phyloP scores from a whole-genome alignment of 164 flowering plant genomes.

The Hamamelis virginiana region DNA sequence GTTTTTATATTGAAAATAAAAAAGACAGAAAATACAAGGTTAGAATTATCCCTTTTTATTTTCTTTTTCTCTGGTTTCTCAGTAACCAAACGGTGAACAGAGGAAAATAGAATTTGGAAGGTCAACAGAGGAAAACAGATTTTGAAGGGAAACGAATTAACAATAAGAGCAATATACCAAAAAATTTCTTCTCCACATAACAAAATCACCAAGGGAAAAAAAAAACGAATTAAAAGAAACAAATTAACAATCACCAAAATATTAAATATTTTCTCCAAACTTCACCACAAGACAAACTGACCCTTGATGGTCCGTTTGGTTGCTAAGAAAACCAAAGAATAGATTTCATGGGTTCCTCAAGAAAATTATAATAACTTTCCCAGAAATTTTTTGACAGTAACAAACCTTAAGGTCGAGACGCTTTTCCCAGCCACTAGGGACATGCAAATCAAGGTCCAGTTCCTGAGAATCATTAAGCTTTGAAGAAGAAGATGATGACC shows the following conservation, averaged over 20 bases:
- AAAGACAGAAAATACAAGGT: not conserved
- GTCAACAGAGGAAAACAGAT: not conserved
- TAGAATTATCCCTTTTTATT: not conserved
- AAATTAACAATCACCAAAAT: too few relatives aligned
- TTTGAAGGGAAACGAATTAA: constrained; percentile 8
- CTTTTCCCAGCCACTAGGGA: constrained; percentile 58
- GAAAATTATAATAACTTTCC: too few relatives aligned
- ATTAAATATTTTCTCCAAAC: too few relatives aligned
- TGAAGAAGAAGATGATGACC: constrained; percentile 5
- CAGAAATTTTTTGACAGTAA: not conserved
- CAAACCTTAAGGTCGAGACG: constrained; percentile 64
- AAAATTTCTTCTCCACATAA: not conserved
- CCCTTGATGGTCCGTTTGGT: too few relatives aligned
- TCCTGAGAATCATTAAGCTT: constrained; percentile 44
- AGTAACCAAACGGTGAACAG: constrained; percentile 5
- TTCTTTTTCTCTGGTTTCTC: not conserved
- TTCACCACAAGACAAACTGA: too few relatives aligned
- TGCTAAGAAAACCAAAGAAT: too few relatives aligned
- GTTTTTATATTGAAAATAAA: too few relatives aligned
- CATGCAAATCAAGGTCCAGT: constrained; percentile 80
- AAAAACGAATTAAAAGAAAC: too few relatives aligned
- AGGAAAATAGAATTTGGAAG: not conserved
- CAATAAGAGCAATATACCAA: not conserved
- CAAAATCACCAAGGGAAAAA: too few relatives aligned
- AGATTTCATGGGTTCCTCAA: too few relatives aligned